Evolutionary conservation across 805 yeast genomes (phyloP).

Genomic region (Sugiyamaella chiloensis): DNA sequence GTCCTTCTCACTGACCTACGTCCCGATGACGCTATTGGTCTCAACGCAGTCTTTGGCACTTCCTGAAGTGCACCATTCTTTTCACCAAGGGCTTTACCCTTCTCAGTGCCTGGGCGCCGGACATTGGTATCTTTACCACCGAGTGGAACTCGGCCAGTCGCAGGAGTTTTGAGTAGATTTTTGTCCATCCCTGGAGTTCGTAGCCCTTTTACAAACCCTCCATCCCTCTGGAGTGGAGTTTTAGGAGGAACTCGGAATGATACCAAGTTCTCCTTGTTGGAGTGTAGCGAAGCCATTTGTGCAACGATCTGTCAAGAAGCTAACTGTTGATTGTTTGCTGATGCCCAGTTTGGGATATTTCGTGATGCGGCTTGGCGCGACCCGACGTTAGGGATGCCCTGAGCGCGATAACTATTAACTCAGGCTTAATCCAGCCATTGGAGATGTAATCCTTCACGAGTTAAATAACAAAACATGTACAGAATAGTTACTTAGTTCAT

Average conservation of each 20-base stretch:
- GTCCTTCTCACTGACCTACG: constrained; percentile 8
- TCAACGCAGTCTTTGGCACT: not conserved
- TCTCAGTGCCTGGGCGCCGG: constrained; percentile 3
- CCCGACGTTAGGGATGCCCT: too few relatives aligned
- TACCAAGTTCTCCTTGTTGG: constrained; percentile 23
- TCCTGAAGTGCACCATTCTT: not conserved
- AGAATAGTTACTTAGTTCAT: too few relatives aligned
- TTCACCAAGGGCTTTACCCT: not conserved
- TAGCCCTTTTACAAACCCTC: not conserved
- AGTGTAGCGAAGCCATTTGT: constrained; percentile 13
- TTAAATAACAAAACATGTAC: too few relatives aligned
- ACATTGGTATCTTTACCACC: constrained; percentile 26
- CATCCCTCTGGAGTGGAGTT: constrained; percentile 13
- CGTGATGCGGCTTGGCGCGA: too few relatives aligned
- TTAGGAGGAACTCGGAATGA: constrained; percentile 17
- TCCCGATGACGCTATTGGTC: not conserved
- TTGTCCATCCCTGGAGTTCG: constrained; percentile 3
- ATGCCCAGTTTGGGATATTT: not conserved
- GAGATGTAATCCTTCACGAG: too few relatives aligned
- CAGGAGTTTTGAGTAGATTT: constrained; percentile 14
- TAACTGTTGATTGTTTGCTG: constrained; percentile 1
- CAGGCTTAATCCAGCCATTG: too few relatives aligned
- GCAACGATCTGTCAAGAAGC: constrained; percentile 4
- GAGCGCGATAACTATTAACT: too few relatives aligned
- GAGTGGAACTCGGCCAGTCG: constrained; percentile 22